phyloP scores from a whole-genome alignment of 139 green algal species.

The Asterochloris erici region DNA sequence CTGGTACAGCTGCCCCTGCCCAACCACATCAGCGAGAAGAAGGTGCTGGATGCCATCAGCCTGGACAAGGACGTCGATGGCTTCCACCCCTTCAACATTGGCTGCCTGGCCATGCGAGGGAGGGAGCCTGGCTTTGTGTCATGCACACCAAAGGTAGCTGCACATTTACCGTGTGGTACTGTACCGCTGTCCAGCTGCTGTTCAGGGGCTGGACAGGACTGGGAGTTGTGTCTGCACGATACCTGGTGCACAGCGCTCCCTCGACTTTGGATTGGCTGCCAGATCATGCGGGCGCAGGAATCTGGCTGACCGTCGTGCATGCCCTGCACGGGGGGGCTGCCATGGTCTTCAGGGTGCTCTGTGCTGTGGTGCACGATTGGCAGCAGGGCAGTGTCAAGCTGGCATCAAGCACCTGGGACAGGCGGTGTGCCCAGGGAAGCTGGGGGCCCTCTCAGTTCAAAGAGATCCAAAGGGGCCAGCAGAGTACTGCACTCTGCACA shows the following conservation, averaged over 20 bases:
- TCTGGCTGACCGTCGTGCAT: too few relatives aligned
- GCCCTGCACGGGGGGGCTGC: too few relatives aligned
- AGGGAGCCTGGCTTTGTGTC: conserved; percentile 73
- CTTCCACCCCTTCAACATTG: conserved; percentile 94
- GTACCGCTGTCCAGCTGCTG: too few relatives aligned
- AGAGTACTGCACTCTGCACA: too few relatives aligned
- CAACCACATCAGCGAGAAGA: conserved; percentile 71
- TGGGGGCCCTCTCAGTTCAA: too few relatives aligned
- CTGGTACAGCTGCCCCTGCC: conserved; percentile 89
- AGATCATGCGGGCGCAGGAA: not conserved
- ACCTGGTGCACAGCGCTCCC: not conserved
- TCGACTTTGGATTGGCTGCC: not conserved
- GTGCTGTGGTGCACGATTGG: too few relatives aligned
- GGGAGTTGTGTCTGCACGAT: not conserved
- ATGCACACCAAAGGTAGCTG: conserved; percentile 70
- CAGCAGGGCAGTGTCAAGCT: too few relatives aligned
- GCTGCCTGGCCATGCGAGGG: conserved; percentile 78
- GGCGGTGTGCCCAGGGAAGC: too few relatives aligned
- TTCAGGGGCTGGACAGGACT: not conserved
- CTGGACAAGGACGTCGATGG: conserved; percentile 95
- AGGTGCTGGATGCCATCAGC: conserved; percentile 77
- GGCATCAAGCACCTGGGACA: too few relatives aligned
- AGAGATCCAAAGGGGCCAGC: too few relatives aligned
- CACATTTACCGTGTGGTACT: too few relatives aligned
- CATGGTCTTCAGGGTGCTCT: too few relatives aligned